Base-by-base conservation (phyloP, 2,329 filamentous ascomycete species). In the Exophiala alcalophila region DNA sequence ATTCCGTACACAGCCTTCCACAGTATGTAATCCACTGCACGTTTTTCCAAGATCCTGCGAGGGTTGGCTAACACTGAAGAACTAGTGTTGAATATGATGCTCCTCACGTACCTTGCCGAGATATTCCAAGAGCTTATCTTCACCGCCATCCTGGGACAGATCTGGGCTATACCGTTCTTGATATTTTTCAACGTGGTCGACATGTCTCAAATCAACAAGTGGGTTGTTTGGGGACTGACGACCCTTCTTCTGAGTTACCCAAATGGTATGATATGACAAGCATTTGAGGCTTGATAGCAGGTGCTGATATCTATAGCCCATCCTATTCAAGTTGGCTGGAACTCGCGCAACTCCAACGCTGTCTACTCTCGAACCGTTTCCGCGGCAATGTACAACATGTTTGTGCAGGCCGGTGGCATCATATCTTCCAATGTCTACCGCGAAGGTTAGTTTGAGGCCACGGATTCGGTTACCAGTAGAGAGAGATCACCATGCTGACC, bases 61-160 rank as follows among this genome's bases (percentile, higher is more conserved):
- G n/a, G n/a, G n/a, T n/a, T n/a, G n/a, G n/a, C n/a, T n/a, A n/a
- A n/a, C n/a, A n/a, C n/a, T n/a, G n/a, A n/a, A n/a, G n/a, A n/a
- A 1, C 77, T 77, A 54, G 77, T 80, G 43, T 43, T 77, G 37
- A 75, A 76, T 27, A 65, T 83, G 34, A 68, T 83, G 1, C 76
- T 80, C 8, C 73, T 73, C 1, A 69, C 70, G 3, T 72, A 63
- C 44, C 69, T 68, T 34, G 69, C 70, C 26, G 69, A 74, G 19
- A 65, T 69, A 49, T 69, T 73, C 44, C 67, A 71, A 38, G 69
- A 77, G 55, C 62, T 73, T 7, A 66, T 71, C 0, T 67, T 74
- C 48, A 71, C 73, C 44, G 70, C 69, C 37, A 54, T 76, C 8
- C 49, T 76, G 12, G 72, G 72, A 12, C 71, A 77, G 51, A 59